Conservation (phyloP, 129 eudicot genomes). For the Centella asiatica region DNA sequence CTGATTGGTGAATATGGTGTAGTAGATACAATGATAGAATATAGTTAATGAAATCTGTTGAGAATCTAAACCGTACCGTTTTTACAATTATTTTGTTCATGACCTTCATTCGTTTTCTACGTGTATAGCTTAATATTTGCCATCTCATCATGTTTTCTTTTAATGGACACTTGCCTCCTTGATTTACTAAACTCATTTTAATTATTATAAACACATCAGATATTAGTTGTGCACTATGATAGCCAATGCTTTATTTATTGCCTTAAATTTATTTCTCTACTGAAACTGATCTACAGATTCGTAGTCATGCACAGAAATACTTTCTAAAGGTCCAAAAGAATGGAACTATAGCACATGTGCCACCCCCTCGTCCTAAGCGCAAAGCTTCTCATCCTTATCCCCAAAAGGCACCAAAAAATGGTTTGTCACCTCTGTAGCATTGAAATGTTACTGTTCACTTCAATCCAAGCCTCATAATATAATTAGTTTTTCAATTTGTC, state of each 20-base stretch:
- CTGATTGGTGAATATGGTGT: too few species aligned
- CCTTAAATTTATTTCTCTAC: background rate
- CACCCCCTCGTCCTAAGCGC: conserved; percentile 99
- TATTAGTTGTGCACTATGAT: background rate
- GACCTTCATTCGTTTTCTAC: too few species aligned
- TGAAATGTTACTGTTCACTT: background rate
- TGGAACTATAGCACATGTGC: conserved; percentile 94
- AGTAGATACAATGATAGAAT: too few species aligned
- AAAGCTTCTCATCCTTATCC: conserved; percentile 99
- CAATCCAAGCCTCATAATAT: conserved; percentile 11
- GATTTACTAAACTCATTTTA: background rate
- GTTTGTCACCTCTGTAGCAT: conserved; percentile 28
- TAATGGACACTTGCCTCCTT: background rate
- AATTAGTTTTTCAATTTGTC: conserved; percentile 20
- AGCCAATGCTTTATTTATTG: background rate
- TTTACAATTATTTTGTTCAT: too few species aligned
- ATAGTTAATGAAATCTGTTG: too few species aligned
- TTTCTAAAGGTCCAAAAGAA: conserved; percentile 94
- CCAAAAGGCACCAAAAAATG: conserved; percentile 86
- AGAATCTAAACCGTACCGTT: too few species aligned
- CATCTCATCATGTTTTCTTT: background rate
- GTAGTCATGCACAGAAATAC: conserved; percentile 98
- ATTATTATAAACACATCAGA: background rate
- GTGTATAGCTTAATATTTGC: too few species aligned
- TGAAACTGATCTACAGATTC: conserved; percentile 66